Evolutionary conservation across 352 stramenopile genomes (phyloP).

Genomic region (Aphanomyces stellatus): DNA sequence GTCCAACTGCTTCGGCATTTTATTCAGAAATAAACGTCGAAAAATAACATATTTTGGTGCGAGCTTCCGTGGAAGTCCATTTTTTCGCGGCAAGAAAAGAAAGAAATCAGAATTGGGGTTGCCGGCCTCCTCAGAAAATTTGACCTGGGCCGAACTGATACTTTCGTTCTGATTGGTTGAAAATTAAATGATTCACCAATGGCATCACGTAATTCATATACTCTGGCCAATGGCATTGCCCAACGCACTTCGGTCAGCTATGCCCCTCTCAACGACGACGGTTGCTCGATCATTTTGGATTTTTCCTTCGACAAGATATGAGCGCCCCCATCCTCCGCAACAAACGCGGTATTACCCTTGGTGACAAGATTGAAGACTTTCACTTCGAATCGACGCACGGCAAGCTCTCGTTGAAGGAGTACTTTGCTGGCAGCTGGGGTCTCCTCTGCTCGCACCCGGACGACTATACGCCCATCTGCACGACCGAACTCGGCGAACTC

Average conservation of each 20-base stretch:
- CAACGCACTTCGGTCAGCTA: background rate
- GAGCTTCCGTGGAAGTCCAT: too few species aligned
- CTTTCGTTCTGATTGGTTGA: too few species aligned
- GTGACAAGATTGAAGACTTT: constrained; percentile 56
- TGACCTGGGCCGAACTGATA: too few species aligned
- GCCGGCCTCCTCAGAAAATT: too few species aligned
- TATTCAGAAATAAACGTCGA: too few species aligned
- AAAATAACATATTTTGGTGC: too few species aligned
- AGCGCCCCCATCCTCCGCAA: constrained; percentile 20
- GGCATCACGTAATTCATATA: background rate
- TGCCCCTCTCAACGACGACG: too few species aligned
- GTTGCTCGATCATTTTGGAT: background rate
- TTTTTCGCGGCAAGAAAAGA: too few species aligned
- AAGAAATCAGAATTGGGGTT: too few species aligned
- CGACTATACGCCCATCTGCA: constrained; percentile 92
- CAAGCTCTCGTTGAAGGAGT: constrained; percentile 43
- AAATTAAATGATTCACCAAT: background rate
- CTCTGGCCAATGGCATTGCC: background rate
- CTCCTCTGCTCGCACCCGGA: constrained; percentile 82
- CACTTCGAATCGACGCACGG: constrained; percentile 45
- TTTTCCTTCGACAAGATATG: background rate
- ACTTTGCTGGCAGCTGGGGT: constrained; percentile 54
- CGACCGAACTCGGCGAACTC: constrained; percentile 86
- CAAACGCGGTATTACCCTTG: constrained; percentile 39
- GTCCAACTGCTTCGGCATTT: too few species aligned